phyloP scores from a whole-genome alignment of 176 grass and related monocot species.

The Rhynchospora pubera region DNA sequence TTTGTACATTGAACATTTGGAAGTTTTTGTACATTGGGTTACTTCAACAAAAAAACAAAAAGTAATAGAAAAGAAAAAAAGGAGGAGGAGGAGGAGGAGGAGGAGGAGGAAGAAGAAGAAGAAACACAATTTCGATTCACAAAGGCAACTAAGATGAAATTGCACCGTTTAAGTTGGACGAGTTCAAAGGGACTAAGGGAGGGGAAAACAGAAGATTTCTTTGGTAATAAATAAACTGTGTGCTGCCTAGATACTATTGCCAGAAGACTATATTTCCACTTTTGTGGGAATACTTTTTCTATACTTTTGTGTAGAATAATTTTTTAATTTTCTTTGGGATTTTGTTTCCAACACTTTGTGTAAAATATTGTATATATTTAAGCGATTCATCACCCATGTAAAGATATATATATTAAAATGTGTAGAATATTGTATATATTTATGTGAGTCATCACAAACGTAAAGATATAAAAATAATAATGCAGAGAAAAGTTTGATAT shows the following conservation, averaged over 20 bases:
- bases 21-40: background rate
- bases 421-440: background rate
- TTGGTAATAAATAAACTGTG: background rate
- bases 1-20: constrained; percentile 1
- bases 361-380: no score
- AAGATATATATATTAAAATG: background rate
- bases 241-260: background rate
- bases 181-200: background rate
- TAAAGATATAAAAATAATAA: background rate
- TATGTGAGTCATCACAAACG: background rate
- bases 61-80: background rate
- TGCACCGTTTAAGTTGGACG: background rate
- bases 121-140: background rate
- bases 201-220: background rate
- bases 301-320: background rate
- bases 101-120: background rate
- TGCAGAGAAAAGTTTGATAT: background rate
- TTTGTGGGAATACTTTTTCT: background rate
- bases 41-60: background rate
- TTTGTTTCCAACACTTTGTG: no score
- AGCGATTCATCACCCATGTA: no score
- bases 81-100: no score
- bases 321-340: background rate
- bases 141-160: constrained; percentile 1
- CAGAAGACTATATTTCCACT: background rate